Evolutionary conservation across 371 early-diverging fungal genomes (phyloP), one percentile per base, ranked within the genome.

Genomic region (Mortierella sp.): DNA sequence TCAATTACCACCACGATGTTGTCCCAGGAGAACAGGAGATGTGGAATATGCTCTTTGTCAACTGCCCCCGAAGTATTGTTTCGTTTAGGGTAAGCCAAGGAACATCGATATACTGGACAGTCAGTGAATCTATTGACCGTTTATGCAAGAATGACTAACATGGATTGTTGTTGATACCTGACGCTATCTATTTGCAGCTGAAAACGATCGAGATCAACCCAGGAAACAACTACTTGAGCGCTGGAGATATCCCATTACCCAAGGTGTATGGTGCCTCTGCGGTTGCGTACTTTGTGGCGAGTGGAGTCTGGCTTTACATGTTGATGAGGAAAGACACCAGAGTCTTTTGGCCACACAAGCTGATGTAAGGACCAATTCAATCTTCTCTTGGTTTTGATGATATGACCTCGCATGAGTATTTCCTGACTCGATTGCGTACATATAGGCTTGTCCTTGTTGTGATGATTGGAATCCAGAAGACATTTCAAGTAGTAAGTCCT

Each of bases 161-260:
- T n/a, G 24, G 50, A 2, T 50, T 24, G 24, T 25, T 50, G 19
- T 12, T 13, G n/a, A n/a, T n/a, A 31, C 29, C 50, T 25, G 6
- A 50, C 37, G 4, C 24, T 22, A n/a, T 44, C 7, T 5, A 22
- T 2, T 53, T 21, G 10, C 66, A 86, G 86, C 46, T 86, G 57
- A 80, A 69, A 28, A 78, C 80, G 2, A 77, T 74, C 5, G 80
- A 81, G 56, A 56, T 82, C 28, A 87, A 87, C 55, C 86, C 86
- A 3, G 81, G 79, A 22, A 74, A 76, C 44, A 83, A 83, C 54
- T 79, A 80, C 37, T 67, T 85, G 44, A 85, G 85, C 21, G 87
- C 87, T 27, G 86, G 86, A 8, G 87, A 87, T 46, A 81, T 80
- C 9, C 86, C 86, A 5, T 62, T 87, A 39, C 85, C 85, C 2